Conservation (phyloP, 2,329 filamentous ascomycete genomes). For the Fusarium sarcochroum region DNA sequence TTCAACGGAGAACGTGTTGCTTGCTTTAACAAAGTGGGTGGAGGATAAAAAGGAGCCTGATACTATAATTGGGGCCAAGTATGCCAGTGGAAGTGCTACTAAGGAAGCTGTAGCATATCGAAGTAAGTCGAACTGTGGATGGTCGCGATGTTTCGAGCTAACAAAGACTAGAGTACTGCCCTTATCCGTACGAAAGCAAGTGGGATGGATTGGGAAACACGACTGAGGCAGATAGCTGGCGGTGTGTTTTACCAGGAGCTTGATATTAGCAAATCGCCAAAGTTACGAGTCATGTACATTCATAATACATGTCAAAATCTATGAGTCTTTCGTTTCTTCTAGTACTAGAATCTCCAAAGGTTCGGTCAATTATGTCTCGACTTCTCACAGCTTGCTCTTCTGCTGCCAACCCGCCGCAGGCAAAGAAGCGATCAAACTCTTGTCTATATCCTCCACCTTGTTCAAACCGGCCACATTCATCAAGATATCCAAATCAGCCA, state of each 20-base stretch:
- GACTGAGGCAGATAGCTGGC: not conserved
- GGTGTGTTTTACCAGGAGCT: not conserved
- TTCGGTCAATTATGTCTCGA: too few relatives aligned
- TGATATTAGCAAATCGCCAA: not conserved
- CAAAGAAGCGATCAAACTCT: constrained; percentile 1
- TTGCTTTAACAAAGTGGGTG: constrained; percentile 14
- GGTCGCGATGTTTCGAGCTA: rapidly evolving
- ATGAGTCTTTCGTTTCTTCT: too few relatives aligned
- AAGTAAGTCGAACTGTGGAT: not conserved
- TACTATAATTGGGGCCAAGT: not conserved
- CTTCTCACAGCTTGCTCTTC: constrained; percentile 1
- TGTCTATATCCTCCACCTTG: constrained; percentile 9
- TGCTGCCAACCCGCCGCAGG: not conserved
- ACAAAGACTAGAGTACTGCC: constrained; percentile 2
- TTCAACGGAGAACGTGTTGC: not conserved
- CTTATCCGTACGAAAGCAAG: constrained; percentile 13
- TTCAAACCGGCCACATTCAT: constrained; percentile 19
- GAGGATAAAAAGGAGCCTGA: constrained; percentile 1
- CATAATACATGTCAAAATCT: too few relatives aligned
- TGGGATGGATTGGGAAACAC: constrained; percentile 20
- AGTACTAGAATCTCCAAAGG: too few relatives aligned
- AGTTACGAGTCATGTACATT: too few relatives aligned
- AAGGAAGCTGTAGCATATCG: not conserved
- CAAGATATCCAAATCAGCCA: constrained; percentile 13
- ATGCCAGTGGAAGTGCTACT: not conserved